Evolutionary conservation across 2,329 filamentous ascomycete species (phyloP), one percentile per base, ranked within the genome.

Genomic region (Blastomyces gilchristii): DNA sequence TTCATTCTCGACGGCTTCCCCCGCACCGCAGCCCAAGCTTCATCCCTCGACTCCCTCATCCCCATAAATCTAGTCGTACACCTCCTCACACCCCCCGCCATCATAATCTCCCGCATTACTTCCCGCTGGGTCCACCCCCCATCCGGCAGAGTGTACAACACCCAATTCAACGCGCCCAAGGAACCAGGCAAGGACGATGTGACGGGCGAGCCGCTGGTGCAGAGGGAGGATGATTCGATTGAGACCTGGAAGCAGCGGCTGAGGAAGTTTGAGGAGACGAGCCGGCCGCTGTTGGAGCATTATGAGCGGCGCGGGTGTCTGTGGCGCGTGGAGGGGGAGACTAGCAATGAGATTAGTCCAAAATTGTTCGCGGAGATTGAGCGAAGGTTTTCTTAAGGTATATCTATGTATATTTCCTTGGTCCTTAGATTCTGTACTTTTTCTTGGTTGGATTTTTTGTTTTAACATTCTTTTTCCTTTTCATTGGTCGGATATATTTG

Each of bases 1-100:
- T 97, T 97, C 75, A 89, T 99, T 67, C 87, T 99, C 61, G 94
- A 99, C 74, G 94, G 94, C 18, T 99, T 97, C 76, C 94, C 94
- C 1, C 88, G 94, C 67, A 99, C 90, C 7, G 88, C 89, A 0
- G 73, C 80, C 2, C 94, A 99, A 77, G 94, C 92, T 37, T 75
- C 78, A 52, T 87, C 87, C 63, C 83, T 97, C 58, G 91, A 96
- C 73, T 78, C 80, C 56, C 82, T 97, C 43, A 84, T 97, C 41
- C 91, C 93, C n/a, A 92, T 99, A 74, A 99, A 99, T 76, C 84
- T 97, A 65, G 94, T 91, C 58, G 87, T 97, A 64, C 91, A 89
- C 62, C 82, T 97, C 69, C 83, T 88, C 72, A 97, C 93, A 0
- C 94, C 94, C 0, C 85, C 89, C 43, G 84, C 88, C 9, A 90